Base-by-base conservation (phyloP, 768 basidiomycete species). In the Pleurotus ostreatus region DNA sequence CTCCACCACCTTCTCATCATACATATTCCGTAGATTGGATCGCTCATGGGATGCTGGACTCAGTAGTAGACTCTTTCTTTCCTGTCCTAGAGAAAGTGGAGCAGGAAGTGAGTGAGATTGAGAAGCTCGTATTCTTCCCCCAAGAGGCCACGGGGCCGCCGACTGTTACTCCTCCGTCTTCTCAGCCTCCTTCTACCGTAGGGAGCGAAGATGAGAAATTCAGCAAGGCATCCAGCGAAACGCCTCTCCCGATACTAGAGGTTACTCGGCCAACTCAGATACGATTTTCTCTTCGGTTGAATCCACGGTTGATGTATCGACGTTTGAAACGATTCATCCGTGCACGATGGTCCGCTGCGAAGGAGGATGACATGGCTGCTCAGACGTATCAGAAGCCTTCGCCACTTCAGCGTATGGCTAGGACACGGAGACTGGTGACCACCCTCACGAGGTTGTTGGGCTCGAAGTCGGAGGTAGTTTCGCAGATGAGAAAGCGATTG, bases 1-100 rank as follows among this genome's bases (percentile, higher is more conserved):
- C 38, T 48, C 16, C 18, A 9, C 16, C 16, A 38, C 8, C n/a
- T 22, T n/a, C 44, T 26, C 34, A 20, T 46, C 38, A 15, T 58
- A 54, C 23, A 25, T 57, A n/a, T 25, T 16, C 46, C 20, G 39
- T 59, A 93, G 94, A 94, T 66, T 96, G 93, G 92, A 91, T 98
- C 60, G 93, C 92, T 0, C 94, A 98, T 68, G 89, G 87, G 18
- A 79, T 97, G 55, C 74, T 98, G 60, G 95, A 97, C 65, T 95
- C 93, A 1, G 85, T 98, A 52, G 94, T 98, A 18, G 94, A 98
- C 66, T 88, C 91, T 0, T 95, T 95, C 71, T 93, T 94, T 67
- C 92, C 92, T 1, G 78, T 93, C 57, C 74, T 94, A 57, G 80
- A 86, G 60, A 84, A 85, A 57, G 87, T 97, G 38, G 92, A 92